phyloP scores from a whole-genome alignment of 805 yeast genomes.

The Spencermartinsiella europaea region DNA sequence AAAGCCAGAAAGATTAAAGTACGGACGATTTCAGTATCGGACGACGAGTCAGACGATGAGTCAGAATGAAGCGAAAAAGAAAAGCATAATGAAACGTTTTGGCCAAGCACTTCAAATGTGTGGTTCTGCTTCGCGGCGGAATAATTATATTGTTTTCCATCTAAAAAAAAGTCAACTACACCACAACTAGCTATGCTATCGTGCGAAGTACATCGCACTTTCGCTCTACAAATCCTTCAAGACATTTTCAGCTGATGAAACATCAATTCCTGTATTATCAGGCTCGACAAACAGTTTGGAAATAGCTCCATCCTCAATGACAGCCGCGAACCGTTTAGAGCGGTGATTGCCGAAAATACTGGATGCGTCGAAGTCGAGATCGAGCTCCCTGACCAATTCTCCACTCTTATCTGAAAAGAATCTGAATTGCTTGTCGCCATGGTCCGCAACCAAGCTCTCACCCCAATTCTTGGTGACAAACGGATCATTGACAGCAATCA shows the following conservation, averaged over 20 bases:
- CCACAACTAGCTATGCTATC: background rate
- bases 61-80: background rate
- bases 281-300: conserved; percentile 68
- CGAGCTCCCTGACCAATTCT: conserved; percentile 61
- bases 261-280: conserved; percentile 65
- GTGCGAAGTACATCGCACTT: too few relatives aligned
- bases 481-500: conserved; percentile 80
- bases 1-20: background rate
- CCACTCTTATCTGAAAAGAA: conserved; percentile 80
- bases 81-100: too few relatives aligned
- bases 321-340: conserved; percentile 67
- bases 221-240: conserved; percentile 8
- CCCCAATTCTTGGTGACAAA: conserved; percentile 84
- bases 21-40: background rate
- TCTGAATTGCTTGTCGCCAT: conserved; percentile 35
- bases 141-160: background rate
- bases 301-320: conserved; percentile 73
- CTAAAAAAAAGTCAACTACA: background rate
- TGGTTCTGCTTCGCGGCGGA: too few relatives aligned
- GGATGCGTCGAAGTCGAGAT: conserved; percentile 68
- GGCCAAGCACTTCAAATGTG: too few relatives aligned
- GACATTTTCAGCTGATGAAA: conserved; percentile 26
- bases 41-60: background rate
- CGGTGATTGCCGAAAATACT: conserved; percentile 72
- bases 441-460: conserved; percentile 31